Percentiles rank a stretch among this genome's conserved stretches.
These are phyloP conservation scores for Betula pendula DNA, from an alignment of 306 rosid genomes.

Conservation along the genomic window DNA sequence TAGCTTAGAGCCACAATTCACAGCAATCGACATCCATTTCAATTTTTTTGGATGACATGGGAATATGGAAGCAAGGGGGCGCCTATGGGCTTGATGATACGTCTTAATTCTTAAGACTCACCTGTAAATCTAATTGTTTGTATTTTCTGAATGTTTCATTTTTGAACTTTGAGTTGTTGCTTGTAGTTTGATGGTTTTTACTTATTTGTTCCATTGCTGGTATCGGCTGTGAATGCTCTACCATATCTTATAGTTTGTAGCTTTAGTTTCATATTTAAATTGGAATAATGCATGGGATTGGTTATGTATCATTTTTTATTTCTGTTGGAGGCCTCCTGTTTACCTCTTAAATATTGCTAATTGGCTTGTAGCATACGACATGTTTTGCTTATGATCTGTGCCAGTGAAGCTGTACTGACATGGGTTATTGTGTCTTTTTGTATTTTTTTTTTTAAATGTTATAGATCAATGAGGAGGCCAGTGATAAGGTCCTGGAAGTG, in stretches of 20 bases:
- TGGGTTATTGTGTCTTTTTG: conserved; percentile 6
- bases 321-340: not conserved
- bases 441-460: conserved; percentile 1
- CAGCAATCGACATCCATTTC: not conserved
- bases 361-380: not conserved
- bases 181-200: not conserved
- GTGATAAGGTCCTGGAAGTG: conserved; percentile 83
- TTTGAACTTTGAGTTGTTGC: not conserved
- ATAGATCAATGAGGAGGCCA: conserved; percentile 91
- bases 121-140: not conserved
- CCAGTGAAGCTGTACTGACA: not conserved
- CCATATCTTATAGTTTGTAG: not conserved
- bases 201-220: not conserved
- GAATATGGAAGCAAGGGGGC: not conserved
- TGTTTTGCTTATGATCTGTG: not conserved
- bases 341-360: not conserved
- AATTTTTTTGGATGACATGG: not conserved
- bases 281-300: not conserved
- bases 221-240: not conserved
- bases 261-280: not conserved
- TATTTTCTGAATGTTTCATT: not conserved
- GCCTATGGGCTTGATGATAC: not conserved
- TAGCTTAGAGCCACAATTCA: not conserved
- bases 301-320: not conserved
- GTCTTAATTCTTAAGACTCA: not conserved